phyloP scores from a whole-genome alignment of 1,284 basidiomycete species.

The Apiotrichum sp. region DNA sequence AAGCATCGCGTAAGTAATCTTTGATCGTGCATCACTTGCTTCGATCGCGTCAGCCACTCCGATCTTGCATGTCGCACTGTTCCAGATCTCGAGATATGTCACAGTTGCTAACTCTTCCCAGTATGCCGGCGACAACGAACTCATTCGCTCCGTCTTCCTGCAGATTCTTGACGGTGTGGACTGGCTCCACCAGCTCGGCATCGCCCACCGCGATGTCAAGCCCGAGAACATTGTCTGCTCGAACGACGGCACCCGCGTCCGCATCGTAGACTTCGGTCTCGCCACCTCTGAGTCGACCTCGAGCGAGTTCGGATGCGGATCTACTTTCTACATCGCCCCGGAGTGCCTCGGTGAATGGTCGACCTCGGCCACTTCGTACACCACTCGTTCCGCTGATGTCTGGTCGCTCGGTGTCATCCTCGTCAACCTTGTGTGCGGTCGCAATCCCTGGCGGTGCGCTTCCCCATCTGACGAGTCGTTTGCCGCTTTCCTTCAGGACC shows the following conservation, averaged over 20 bases:
- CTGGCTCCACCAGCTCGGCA: conserved; percentile 61
- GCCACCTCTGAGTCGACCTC: conserved; percentile 84
- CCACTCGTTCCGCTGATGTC: conserved; percentile 70
- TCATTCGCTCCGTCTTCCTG: conserved; percentile 79
- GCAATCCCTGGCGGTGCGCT: conserved; percentile 81
- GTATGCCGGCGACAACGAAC: conserved; percentile 72
- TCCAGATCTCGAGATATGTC: no score
- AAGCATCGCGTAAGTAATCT: conserved; percentile 46
- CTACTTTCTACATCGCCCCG: conserved; percentile 50
- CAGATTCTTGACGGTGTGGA: conserved; percentile 92
- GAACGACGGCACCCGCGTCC: conserved; percentile 65
- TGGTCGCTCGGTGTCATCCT: conserved; percentile 92
- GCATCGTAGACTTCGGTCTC: conserved; percentile 94
- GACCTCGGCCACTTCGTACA: conserved; percentile 53
- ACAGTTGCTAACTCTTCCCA: conserved; percentile 16
- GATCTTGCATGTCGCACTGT: no score
- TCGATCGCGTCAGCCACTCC: conserved; percentile 1
- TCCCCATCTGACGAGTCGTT: conserved; percentile 66
- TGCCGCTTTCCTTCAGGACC: conserved; percentile 59
- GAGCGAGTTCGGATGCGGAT: conserved; percentile 74
- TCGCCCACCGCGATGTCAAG: conserved; percentile 96
- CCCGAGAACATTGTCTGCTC: conserved; percentile 95
- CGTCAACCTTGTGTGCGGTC: conserved; percentile 80
- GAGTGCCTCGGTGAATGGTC: conserved; percentile 81
- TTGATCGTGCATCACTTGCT: not conserved